phyloP scores from a whole-genome alignment of 1,284 basidiomycete species.

The Exobasidium rhododendri region DNA sequence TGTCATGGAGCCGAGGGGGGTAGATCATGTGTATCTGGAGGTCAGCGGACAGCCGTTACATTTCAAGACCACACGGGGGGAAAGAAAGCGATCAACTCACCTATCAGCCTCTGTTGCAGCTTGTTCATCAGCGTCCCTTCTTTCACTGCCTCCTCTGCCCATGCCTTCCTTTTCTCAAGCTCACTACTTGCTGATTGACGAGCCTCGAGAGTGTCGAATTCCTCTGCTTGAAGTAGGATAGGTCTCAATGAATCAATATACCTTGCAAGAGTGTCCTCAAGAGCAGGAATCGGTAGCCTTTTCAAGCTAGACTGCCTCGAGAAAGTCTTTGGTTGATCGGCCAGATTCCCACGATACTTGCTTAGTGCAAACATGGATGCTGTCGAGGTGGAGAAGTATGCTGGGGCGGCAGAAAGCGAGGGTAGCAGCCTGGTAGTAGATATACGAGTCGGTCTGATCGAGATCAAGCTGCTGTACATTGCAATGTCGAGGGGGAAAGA shows the following conservation, averaged over 20 bases:
- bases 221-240: slow-evolving; percentile 62
- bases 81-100: too few species aligned
- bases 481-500: neutral
- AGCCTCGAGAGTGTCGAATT: slow-evolving; percentile 60
- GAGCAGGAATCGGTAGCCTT: slow-evolving; percentile 79
- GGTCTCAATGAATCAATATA: slow-evolving; percentile 80
- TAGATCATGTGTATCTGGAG: too few species aligned
- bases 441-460: neutral
- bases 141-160: slow-evolving; percentile 70
- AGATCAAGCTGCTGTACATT: neutral
- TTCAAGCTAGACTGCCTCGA: slow-evolving; percentile 57
- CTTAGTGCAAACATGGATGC: slow-evolving; percentile 55
- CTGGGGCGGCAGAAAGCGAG: neutral
- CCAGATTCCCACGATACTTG: slow-evolving; percentile 41
- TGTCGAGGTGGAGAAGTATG: neutral
- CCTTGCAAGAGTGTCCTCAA: slow-evolving; percentile 71
- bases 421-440: neutral
- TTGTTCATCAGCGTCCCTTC: slow-evolving; percentile 65
- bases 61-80: too few species aligned
- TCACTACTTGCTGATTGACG: slow-evolving; percentile 62
- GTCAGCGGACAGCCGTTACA: too few species aligned
- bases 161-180: slow-evolving; percentile 64
- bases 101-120: slow-evolving; percentile 76
- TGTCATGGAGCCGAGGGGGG: slow-evolving; percentile 50
- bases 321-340: slow-evolving; percentile 57